Percentiles rank a stretch among this genome's conserved stretches.
phyloP scores from a whole-genome alignment of 1,284 basidiomycete genomes.

The Ceratobasidium sp. region DNA sequence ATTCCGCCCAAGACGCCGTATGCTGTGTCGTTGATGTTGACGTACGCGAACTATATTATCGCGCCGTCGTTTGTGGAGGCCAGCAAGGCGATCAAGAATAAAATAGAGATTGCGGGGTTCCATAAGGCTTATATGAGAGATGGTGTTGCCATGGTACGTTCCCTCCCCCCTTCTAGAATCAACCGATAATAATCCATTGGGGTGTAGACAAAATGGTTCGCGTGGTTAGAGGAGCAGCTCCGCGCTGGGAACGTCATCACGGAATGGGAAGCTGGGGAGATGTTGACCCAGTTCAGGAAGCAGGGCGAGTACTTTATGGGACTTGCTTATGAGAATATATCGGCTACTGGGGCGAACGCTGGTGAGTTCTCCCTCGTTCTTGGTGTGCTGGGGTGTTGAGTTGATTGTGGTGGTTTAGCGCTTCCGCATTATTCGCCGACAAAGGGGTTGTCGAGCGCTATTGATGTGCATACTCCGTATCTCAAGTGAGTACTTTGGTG shows the following conservation, averaged over 20 bases:
- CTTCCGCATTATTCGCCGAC: constrained; percentile 93
- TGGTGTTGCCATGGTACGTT: constrained; percentile 85
- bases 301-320: constrained; percentile 85
- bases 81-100: constrained; percentile 91
- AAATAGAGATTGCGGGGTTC: constrained; percentile 85
- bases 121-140: constrained; percentile 89
- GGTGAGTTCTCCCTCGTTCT: constrained; percentile 56
- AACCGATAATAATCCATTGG: not conserved
- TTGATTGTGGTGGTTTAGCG: constrained; percentile 63
- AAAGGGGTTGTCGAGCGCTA: constrained; percentile 76
- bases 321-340: constrained; percentile 94
- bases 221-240: constrained; percentile 91
- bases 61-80: constrained; percentile 77
- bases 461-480: constrained; percentile 86
- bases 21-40: constrained; percentile 83
- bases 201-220: constrained; percentile 74
- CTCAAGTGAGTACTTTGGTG: constrained; percentile 70
- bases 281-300: constrained; percentile 83
- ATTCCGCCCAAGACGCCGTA: constrained; percentile 80
- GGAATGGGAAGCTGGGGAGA: constrained; percentile 91
- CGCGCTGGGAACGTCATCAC: constrained; percentile 79
- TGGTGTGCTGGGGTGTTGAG: constrained; percentile 25
- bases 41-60: constrained; percentile 80
- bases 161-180: not conserved
- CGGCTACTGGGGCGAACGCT: constrained; percentile 90